phyloP scores from a whole-genome alignment of 2,329 filamentous ascomycete genomes.

The Xylariales sp. region DNA sequence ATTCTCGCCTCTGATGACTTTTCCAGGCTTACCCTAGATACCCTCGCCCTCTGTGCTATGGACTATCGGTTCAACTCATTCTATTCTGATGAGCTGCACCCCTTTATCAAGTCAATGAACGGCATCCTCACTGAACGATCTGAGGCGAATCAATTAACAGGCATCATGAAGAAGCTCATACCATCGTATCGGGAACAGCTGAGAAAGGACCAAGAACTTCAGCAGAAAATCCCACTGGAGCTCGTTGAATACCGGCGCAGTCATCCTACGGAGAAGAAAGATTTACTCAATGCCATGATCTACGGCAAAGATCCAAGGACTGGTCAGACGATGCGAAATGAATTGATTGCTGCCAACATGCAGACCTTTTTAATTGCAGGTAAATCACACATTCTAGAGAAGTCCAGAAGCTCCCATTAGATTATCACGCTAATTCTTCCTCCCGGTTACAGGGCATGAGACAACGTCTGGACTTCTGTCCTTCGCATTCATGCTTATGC shows the following conservation, averaged over 20 bases:
- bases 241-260: constrained; percentile 20
- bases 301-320: background rate
- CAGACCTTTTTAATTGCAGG: background rate
- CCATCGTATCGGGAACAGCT: constrained; percentile 10
- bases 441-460: too few species aligned
- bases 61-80: background rate
- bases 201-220: constrained; percentile 17
- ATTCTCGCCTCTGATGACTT: constrained; percentile 53
- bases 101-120: background rate
- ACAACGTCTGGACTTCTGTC: background rate
- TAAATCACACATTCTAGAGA: too few species aligned
- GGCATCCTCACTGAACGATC: too few species aligned
- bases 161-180: constrained; percentile 32
- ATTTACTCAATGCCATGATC: background rate
- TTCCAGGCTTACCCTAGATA: constrained; percentile 32
- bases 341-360: background rate
- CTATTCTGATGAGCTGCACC: background rate
- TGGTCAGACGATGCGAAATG: background rate
- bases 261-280: background rate
- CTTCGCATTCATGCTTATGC: background rate
- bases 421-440: too few species aligned
- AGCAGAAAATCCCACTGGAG: constrained; percentile 31
- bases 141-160: too few species aligned
- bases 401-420: too few species aligned
- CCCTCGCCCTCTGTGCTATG: background rate